Base-by-base conservation (phyloP, 768 basidiomycete genomes). In the Thelephora ganbajun region DNA sequence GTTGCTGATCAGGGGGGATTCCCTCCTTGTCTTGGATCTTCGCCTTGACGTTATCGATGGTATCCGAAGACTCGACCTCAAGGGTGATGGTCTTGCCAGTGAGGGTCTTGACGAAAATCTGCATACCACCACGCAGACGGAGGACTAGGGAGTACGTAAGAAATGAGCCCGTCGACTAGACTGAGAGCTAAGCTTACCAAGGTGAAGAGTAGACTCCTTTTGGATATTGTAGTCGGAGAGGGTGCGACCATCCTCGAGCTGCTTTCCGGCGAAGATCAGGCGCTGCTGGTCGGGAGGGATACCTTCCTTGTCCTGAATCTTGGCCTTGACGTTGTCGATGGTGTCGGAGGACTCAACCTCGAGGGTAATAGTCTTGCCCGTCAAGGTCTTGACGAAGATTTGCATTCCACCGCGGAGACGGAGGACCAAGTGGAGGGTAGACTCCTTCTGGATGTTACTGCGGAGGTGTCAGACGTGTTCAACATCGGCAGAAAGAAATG, bases 1-100 rank as follows among this genome's bases (percentile, higher is more conserved):
- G 83, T 57, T 92, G 88, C 59, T 89, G 88, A 56, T 91, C 90
- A 5, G 89, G 89, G 14, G 80, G 82, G 20, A 83, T 83, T 0
- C 84, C 89, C 58, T 91, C 89, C 70, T 92, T 93, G 62, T 92
- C 89, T 62, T 92, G 89, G 43, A 94, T 92, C 76, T 91, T 92
- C 36, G 83, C 74, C 66, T 88, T 89, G 36, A 89, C 85, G 52
- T 87, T 88, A 61, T 88, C 85, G 55, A 88, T 88, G 35, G 84
- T 87, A 59, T 88, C 87, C 0, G 83, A 85, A 0, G 84, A 88
- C 63, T 89, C 84, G 6, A 89, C 85, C 64, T 88, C 86, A 3
- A 90, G 68, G n/a, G 88, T 90, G 64, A 89, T 89, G 0, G 90
- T 92, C 72, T 92, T 93, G 23, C 87, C 87, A 3, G 89, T 91